Evolutionary conservation across 176 grass and related monocot genomes (phyloP), one percentile per base, ranked within the genome.

Genomic region (Juncus effusus): DNA sequence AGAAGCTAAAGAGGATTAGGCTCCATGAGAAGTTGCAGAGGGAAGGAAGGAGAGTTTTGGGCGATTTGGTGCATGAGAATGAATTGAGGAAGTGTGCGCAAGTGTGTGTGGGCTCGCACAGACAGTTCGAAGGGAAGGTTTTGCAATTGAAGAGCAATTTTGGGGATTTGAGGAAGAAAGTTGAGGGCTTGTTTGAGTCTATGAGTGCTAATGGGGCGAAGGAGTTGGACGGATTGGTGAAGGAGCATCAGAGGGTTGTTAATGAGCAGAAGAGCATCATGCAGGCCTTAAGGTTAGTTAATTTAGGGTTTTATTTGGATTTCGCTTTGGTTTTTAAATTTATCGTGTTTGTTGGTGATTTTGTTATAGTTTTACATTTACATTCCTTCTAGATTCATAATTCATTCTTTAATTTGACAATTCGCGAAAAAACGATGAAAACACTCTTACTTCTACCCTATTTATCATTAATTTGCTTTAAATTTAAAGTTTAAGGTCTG

Each of bases 261-360:
- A 70, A 68, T 65, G 85, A 92, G 40, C 88, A 96, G 79, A 96
- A 90, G 69, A 92, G 63, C 77, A 88, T 91, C 62, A 96, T 96
- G 93, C 93, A 96, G 47, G 72, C 87, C 79, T 63, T 96, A 69
- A 96, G 93, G 93, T 96, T 81, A 28, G 19, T 28, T 28, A 75
- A 74, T 59, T 49, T 64, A 41, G 10, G 45, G 36, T 19, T 59
- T 12, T n/a, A 60, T 16, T 47, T 64, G 60, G 60, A 37, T 42
- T 56, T 63, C 10, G 3, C 50, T 65, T 39, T 76, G 0, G 54
- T 60, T 13, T 36, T 82, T 7, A 62, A 75, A 54, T 51, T 10
- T 64, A 45, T 2, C n/a, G 60, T 47, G 9, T 70, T 39, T 7
- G 12, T 11, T 56, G 0, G 16, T 40, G 81, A 61, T 35, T 62